Evolutionary conservation across 2,329 filamentous ascomycete species (phyloP).

Genomic region (Ascochyta lentis): DNA sequence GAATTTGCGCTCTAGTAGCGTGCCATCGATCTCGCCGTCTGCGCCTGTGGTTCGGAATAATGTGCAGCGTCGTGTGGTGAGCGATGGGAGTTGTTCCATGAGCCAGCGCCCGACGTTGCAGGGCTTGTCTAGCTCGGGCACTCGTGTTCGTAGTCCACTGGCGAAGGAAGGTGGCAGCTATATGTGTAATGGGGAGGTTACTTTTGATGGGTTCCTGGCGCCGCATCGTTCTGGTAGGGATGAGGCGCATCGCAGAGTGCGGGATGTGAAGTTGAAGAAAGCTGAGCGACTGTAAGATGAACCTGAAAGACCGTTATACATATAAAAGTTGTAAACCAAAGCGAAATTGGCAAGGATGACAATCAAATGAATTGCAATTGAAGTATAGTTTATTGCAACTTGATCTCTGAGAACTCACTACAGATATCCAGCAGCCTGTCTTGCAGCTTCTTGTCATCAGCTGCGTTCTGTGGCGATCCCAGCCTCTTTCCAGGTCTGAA

Average conservation of each 20-base stretch:
- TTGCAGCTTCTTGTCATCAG: constrained; percentile 51
- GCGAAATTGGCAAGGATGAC: too few species aligned
- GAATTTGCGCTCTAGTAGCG: background rate
- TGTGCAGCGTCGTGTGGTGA: constrained; percentile 9
- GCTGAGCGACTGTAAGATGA: background rate
- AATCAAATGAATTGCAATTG: too few species aligned
- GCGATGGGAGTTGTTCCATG: constrained; percentile 21
- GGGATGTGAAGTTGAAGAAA: constrained; percentile 9
- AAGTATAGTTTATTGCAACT: constrained; percentile 26
- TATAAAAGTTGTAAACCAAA: too few species aligned
- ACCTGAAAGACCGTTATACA: too few species aligned
- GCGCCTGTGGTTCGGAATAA: background rate
- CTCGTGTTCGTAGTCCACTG: constrained; percentile 21
- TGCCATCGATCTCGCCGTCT: background rate
- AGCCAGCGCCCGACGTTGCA: background rate
- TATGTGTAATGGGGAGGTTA: constrained; percentile 21
- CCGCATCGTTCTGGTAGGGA: constrained; percentile 36
- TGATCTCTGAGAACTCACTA: constrained; percentile 45
- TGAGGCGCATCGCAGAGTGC: constrained; percentile 25
- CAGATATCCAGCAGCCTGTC: constrained; percentile 53
- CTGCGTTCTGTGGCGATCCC: constrained; percentile 35
- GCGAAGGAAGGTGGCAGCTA: constrained; percentile 9
- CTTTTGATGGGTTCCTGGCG: constrained; percentile 37
- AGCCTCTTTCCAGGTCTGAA: constrained; percentile 44
- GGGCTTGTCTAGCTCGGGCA: background rate